Base-by-base conservation (phyloP, 2,329 filamentous ascomycete species). In the Aspergillus luchuensis region DNA sequence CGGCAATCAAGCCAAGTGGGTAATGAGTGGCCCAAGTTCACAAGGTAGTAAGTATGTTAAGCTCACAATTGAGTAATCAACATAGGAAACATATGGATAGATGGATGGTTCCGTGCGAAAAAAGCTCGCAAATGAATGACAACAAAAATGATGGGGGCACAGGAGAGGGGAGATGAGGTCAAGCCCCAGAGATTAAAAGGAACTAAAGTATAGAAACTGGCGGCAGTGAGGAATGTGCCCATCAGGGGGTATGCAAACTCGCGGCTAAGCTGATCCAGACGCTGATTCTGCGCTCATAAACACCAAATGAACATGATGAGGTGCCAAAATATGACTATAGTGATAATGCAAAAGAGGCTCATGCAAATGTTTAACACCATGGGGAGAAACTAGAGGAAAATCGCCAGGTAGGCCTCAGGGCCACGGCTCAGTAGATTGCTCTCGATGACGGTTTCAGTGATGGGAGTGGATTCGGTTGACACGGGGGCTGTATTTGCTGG, bases 401-500 rank as follows among this genome's bases (percentile, higher is more conserved):
- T 38, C 33, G n/a, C 38, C 36, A 48, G 54, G 60, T 59, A 15
- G 43, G 55, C 57, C 41, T 30, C 43, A 43, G 38, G 48, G 19
- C 33, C 49, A n/a, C 53, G 25, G 36, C 13, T 41, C 33, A 38
- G 33, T 23, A 13, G 41, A 23, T 21, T 45, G n/a, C n/a, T 17
- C 41, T 6, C 10, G 41, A 45, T 45, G 19, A 21, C 41, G 19
- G 41, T 36, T 41, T 67, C 56, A 76, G 57, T 74, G 70, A 60
- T 78, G 75, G 10, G 73, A 74, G 62, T 78, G 75, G 45, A 69
- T 72, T 48, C 74, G 75, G 60, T 78, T 76, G 28, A 71, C 64
- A 38, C 72, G 71, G 6, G 76, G 75, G 63, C 76, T 78, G 61
- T 76, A 79, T 19, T 75, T 74, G 60, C 76, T 79, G 19, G 71